Evolutionary conservation across 169 alveolate species (phyloP).

Genomic region (Plasmodium knowlesi): DNA sequence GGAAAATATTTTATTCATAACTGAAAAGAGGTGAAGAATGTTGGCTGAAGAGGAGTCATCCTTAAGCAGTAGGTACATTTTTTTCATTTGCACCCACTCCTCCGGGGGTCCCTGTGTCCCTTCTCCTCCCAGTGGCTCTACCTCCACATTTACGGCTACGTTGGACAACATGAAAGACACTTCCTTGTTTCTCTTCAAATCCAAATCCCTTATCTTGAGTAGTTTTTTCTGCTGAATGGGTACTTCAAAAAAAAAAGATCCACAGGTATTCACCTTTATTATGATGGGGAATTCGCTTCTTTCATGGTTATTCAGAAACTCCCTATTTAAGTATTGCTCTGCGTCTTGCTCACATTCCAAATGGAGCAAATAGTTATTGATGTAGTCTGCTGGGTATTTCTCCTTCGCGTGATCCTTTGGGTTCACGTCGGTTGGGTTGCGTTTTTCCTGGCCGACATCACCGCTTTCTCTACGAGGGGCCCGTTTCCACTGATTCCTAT

Average conservation of each 20-base stretch:
- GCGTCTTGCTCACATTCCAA: background rate
- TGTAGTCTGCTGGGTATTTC: background rate
- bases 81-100: slow-evolving; percentile 44
- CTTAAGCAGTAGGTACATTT: slow-evolving; percentile 35
- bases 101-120: background rate
- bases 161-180: background rate
- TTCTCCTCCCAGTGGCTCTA: background rate
- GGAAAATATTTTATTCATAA: slow-evolving; percentile 23
- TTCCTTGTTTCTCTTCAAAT: slow-evolving; percentile 14
- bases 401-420: background rate
- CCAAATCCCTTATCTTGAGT: slow-evolving; percentile 13
- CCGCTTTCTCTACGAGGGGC: background rate
- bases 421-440: background rate
- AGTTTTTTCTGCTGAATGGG: slow-evolving; percentile 16
- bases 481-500: background rate
- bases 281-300: background rate
- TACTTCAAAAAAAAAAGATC: slow-evolving; percentile 66
- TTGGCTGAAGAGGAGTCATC: slow-evolving; percentile 10
- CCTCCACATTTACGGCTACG: slow-evolving; percentile 44
- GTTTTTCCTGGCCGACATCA: background rate
- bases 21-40: slow-evolving; percentile 35
- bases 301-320: background rate
- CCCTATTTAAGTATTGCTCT: background rate
- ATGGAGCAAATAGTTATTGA: slow-evolving; percentile 19
- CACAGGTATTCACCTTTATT: slow-evolving; percentile 19